Evolutionary conservation across 2,329 filamentous ascomycete species (phyloP).

Genomic region (Sodiomyces alkalinus): DNA sequence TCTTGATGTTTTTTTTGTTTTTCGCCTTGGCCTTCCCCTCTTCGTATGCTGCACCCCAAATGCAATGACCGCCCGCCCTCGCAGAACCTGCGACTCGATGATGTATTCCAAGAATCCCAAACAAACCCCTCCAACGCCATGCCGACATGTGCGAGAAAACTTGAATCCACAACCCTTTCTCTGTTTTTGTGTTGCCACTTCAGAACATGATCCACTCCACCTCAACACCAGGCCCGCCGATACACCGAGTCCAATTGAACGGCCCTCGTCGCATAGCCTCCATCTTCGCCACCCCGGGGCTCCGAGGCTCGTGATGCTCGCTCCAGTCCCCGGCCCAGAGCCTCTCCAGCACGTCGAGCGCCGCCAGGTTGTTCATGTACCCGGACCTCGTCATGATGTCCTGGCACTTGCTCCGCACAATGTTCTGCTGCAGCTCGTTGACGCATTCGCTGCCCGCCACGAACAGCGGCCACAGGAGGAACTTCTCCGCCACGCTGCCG

Average conservation of each 20-base stretch:
- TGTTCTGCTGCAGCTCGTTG: conserved; percentile 60
- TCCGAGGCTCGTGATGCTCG: conserved; percentile 18
- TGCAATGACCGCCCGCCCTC: too few species aligned
- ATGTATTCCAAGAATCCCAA: too few species aligned
- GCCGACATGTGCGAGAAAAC: too few species aligned
- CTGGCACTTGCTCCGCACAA: conserved; percentile 65
- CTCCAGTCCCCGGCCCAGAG: conserved; percentile 53
- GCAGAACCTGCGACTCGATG: too few species aligned
- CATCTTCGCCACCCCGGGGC: conserved; percentile 17
- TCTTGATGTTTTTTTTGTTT: too few species aligned
- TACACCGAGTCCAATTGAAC: conserved; percentile 43
- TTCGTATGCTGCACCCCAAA: too few species aligned
- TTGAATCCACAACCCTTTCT: too few species aligned
- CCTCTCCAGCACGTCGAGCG: conserved; percentile 70
- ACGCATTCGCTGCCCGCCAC: conserved; percentile 82
- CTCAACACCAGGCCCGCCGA: conserved; percentile 38
- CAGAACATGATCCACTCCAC: conserved; percentile 56
- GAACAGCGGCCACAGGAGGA: conserved; percentile 86
- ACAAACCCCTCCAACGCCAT: too few species aligned
- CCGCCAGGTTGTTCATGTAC: conserved; percentile 85
- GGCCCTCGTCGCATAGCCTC: conserved; percentile 27
- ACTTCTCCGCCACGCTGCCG: conserved; percentile 64
- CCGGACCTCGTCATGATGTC: conserved; percentile 81
- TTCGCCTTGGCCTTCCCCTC: too few species aligned
- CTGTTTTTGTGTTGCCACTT: conserved; percentile 9